phyloP scores from a whole-genome alignment of 169 alveolate genomes.

The Amoebophrya sp. region DNA sequence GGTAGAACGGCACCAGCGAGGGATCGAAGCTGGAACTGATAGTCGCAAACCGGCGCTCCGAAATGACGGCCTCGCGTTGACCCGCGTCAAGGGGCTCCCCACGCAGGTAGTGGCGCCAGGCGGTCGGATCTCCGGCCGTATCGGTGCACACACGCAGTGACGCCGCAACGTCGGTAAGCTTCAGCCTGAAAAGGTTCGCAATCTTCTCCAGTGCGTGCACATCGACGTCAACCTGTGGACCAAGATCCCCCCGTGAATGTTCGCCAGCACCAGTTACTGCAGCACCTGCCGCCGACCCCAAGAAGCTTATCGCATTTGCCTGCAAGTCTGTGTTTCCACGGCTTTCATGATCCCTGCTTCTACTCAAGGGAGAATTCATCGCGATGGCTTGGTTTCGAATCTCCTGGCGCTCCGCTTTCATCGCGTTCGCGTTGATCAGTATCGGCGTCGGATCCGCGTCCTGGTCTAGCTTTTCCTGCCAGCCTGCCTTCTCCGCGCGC shows the following conservation, averaged over 20 bases:
- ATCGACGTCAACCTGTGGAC: not conserved
- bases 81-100: not conserved
- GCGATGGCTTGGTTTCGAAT: no score
- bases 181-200: not conserved
- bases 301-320: not conserved
- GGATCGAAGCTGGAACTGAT: no score
- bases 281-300: no score
- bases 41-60: no score
- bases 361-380: no score
- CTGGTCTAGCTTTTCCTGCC: not conserved
- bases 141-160: not conserved
- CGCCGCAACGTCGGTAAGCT: not conserved
- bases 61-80: no score
- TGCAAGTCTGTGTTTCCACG: no score
- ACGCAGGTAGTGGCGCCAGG: not conserved
- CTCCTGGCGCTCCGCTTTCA: no score
- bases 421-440: not conserved
- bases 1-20: not conserved
- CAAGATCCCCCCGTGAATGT: not conserved
- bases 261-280: not conserved
- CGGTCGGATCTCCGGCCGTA: not conserved
- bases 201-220: not conserved
- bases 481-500: not conserved
- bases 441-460: not conserved
- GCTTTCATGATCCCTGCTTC: no score